Evolutionary conservation across 306 rosid species (phyloP).

Genomic region (Pyrus bretschneideri): DNA sequence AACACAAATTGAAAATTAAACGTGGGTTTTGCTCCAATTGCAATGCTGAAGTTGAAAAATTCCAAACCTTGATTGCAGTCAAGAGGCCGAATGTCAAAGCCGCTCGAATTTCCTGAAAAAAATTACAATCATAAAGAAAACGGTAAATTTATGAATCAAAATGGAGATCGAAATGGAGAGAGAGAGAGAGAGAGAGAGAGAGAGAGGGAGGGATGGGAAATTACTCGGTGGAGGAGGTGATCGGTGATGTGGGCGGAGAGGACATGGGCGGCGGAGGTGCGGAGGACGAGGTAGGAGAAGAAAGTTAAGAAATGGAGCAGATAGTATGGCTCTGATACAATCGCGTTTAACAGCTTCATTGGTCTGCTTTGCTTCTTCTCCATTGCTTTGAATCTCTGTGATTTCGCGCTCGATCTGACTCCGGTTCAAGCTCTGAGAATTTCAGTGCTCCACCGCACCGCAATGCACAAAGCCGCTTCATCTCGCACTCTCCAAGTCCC

Average conservation of each 20-base stretch:
- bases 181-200: background rate
- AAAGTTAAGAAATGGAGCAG: conserved; percentile 64
- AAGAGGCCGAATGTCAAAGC: conserved; percentile 46
- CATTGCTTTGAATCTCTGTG: background rate
- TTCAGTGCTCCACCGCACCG: background rate
- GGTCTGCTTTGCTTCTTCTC: conserved; percentile 25
- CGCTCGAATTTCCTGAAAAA: conserved; percentile 60
- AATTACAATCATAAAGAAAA: background rate
- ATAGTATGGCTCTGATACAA: conserved; percentile 74
- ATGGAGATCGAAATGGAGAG: background rate
- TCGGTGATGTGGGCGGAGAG: conserved; percentile 36
- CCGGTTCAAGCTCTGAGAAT: background rate
- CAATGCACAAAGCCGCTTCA: background rate
- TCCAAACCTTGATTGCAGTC: conserved; percentile 57
- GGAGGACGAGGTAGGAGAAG: conserved; percentile 74
- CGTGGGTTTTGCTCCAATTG: background rate
- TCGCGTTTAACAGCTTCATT: conserved; percentile 41
- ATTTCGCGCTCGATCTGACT: conserved; percentile 7
- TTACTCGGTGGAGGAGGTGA: conserved; percentile 61
- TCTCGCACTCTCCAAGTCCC: no score
- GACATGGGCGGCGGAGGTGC: conserved; percentile 41
- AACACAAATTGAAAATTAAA: background rate
- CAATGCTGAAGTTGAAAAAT: background rate
- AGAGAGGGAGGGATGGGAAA: background rate
- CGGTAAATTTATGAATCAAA: background rate